A percentile compares a stretch with the other conserved stretches of the same genome.
These are phyloP conservation scores for Penicillium silybi DNA, from an alignment of 495 filamentous ascomycete species.

Conservation along the genomic window DNA sequence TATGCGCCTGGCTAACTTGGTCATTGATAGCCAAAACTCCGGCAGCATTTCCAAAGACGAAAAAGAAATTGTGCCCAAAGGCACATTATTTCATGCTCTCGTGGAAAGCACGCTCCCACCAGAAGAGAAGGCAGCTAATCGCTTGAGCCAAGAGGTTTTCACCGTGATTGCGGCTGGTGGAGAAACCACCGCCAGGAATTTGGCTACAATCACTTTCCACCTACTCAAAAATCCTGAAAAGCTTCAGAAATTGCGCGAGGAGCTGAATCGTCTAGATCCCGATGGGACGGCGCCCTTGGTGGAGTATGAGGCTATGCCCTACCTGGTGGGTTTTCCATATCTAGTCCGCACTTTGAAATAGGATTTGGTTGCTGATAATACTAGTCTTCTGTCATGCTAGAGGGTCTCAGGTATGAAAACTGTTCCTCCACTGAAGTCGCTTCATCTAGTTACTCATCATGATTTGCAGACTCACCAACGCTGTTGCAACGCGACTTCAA, in stretches of 20 bases:
- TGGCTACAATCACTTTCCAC: conserved; percentile 37
- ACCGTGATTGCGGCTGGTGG: conserved; percentile 44
- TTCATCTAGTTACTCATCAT: too few relatives aligned
- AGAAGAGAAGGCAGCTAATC: conserved; percentile 24
- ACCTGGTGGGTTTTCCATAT: too few relatives aligned
- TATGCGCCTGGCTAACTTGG: conserved; percentile 10
- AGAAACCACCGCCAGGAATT: conserved; percentile 40
- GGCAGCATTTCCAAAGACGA: background rate
- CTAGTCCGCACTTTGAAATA: too few relatives aligned
- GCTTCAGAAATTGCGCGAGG: conserved; percentile 24
- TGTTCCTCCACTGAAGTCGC: too few relatives aligned
- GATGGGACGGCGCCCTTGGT: conserved; percentile 18
- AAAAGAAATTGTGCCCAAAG: conserved; percentile 4
- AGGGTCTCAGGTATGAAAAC: too few relatives aligned
- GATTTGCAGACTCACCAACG: too few relatives aligned
- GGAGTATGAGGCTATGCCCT: conserved; percentile 34
- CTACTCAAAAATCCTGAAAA: conserved; percentile 34
- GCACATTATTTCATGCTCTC: conserved; percentile 43
- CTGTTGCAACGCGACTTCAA: too few relatives aligned
- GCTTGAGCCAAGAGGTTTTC: conserved; percentile 42
- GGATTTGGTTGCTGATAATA: too few relatives aligned
- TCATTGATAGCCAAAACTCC: conserved; percentile 4
- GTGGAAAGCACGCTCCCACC: conserved; percentile 38
- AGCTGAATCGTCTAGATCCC: conserved; percentile 22
- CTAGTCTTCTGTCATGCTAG: too few relatives aligned